A percentile compares a stretch with the other conserved stretches of the same genome.
Conservation (phyloP, 75 land plant species). For the Pinus tabuliformis region DNA sequence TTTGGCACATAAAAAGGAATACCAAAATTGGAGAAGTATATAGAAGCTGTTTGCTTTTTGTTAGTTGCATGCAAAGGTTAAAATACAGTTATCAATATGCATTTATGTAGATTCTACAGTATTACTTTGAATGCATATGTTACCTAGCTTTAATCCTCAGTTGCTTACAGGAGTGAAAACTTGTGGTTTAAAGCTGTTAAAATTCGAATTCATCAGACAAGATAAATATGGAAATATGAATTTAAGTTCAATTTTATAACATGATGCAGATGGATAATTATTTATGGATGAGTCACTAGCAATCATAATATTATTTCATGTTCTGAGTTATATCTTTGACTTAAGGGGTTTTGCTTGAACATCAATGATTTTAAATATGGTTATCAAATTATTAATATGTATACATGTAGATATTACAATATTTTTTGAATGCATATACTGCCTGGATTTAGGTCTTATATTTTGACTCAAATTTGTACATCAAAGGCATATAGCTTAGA, state of each 20-base stretch:
- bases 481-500: background rate
- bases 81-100: background rate
- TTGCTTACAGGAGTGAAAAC: background rate
- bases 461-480: background rate
- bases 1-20: background rate
- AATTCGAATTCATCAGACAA: background rate
- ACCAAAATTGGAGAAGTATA: background rate
- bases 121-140: background rate
- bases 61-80: too few relatives aligned
- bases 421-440: too few relatives aligned
- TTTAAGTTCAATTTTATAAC: background rate
- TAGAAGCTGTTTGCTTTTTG: background rate
- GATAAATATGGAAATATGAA: background rate
- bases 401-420: too few relatives aligned
- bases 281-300: background rate
- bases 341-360: too few relatives aligned
- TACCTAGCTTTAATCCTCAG: background rate
- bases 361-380: too few relatives aligned
- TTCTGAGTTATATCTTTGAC: too few relatives aligned
- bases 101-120: background rate
- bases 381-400: too few relatives aligned
- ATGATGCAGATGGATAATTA: background rate
- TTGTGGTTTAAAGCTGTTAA: background rate
- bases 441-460: background rate
- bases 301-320: too few relatives aligned